Conservation (phyloP, 176 grass and related monocot species). For the Carex kokanica region DNA sequence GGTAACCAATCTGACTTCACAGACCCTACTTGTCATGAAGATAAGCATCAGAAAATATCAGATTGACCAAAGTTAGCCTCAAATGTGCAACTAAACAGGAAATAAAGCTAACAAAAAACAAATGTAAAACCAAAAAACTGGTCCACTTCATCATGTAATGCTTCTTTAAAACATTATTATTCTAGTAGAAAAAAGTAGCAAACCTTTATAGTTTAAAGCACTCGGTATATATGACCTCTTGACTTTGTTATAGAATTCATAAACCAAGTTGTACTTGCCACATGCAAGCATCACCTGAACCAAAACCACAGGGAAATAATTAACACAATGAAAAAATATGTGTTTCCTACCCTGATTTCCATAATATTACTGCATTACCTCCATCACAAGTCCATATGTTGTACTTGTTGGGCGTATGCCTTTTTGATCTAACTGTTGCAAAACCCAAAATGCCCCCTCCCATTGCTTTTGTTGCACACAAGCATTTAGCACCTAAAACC, state of each 20-base stretch:
- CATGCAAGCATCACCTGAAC: constrained; percentile 87
- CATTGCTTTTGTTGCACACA: constrained; percentile 91
- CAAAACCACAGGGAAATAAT: constrained; percentile 23
- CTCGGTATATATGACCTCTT: constrained; percentile 62
- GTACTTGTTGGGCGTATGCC: constrained; percentile 77
- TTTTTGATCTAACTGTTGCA: constrained; percentile 84
- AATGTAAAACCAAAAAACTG: not conserved
- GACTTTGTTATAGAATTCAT: constrained; percentile 88
- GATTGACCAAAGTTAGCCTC: not conserved
- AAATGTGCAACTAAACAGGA: constrained; percentile 6
- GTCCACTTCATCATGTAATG: not conserved
- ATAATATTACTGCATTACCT: constrained; percentile 43
- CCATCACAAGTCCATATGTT: constrained; percentile 93
- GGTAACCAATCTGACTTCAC: not conserved
- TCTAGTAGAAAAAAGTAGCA: not conserved
- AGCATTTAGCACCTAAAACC: constrained; percentile 80
- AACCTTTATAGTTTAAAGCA: constrained; percentile 92
- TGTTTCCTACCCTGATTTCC: constrained; percentile 18
- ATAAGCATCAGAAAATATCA: not conserved
- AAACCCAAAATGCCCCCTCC: constrained; percentile 98
- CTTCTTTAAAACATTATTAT: not conserved
- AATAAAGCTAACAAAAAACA: not conserved
- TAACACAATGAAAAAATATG: constrained; percentile 6
- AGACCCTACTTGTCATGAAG: not conserved
- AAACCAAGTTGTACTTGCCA: constrained; percentile 90